Base-by-base conservation (phyloP, 441 rosid genomes). In the Adansonia madagascariensis region DNA sequence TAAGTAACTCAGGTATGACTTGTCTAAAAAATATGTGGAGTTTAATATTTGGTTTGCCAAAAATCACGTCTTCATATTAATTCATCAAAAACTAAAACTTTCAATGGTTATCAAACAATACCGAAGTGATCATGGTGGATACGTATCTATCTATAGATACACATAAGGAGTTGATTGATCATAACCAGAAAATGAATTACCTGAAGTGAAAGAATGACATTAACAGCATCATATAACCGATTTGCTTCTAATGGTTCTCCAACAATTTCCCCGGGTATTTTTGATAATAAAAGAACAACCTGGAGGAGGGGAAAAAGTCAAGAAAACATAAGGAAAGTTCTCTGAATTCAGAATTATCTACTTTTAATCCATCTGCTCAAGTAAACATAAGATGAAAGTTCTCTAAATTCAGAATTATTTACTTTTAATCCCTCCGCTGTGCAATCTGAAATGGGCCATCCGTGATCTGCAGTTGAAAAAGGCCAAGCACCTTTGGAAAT, bases 401-500 rank as follows among this genome's bases (percentile, higher is more conserved):
- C 5, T 75, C 67, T 60, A 24, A 73, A 46, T 67, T 77, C 71
- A 68, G 64, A 53, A n/a, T 60, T 46, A 77, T 79, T 84, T 91
- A 94, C 99, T 82, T 96, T 92, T 65, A 64, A 80, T 83, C 97
- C 98, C 84, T 96, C 98, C 73, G 97, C 91, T 3, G 98, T 91
- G 89, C 98, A 94, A 78, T 96, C 99, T n/a, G 98, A 92, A 79
- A 94, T 91, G 65, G 95, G 97, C 98, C 98, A 96, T 84, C 98
- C 98, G 3, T 96, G 98, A 88, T 94, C 99, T 44, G 86, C 93
- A 71, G 97, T 92, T 72, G 99, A 94, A 83, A 94, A 96, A 68
- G 98, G 93, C 98, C 99, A 94, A 74, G 96, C 99, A 70, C 98
- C 99, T 86, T 94, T 96, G 65, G 99, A 96, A 83, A 94, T 92